Base-by-base conservation (phyloP, 163 green algal genomes). In the Smithsoniella earleae region DNA sequence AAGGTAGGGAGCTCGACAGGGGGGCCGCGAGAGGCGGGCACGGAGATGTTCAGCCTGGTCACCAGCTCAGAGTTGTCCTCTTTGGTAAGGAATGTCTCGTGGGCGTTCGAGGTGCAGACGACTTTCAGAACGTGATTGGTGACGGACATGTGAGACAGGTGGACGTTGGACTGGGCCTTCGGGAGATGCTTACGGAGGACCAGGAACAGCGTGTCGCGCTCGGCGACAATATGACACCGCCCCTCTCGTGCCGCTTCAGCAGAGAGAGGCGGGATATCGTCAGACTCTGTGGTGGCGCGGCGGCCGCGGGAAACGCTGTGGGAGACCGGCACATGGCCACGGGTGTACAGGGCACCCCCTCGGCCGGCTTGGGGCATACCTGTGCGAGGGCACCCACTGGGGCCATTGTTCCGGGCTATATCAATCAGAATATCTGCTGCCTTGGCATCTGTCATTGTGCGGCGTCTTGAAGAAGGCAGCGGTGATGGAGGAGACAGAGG, bases 111-210 rank as follows among this genome's bases (percentile, higher is more conserved):
- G 5, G 58, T 69, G 25, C 58, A 69, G 30, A 69, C 58, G 1
- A 69, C 58, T 33, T 69, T 69, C 30, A 69, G 58, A 30, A 69
- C 58, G 25, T 69, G 58, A 6, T 69, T 30, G 27, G 58, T 69
- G 27, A 69, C 1, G 27, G 58, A 69, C 58, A 40, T 30, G 8
- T 30, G 58, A 5, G 58, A 69, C n/a, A 69, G 20, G 30, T 69
- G 18, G 5, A 69, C 27, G n/a, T 36, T 69, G n/a, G 30, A 25
- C 25, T 30, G 30, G n/a, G n/a, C 58, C 10, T 69, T 69, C 6
- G 58, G 58, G 6, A 69, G 1, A 34, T 69, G n/a, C 25, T 36
- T 36, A 5, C 58, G 58, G 30, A 69, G 58, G 30, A 31, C 58
- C 16, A 69, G 58, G 25, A 69, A 69, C 27, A 69, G 58, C 58